Conservation (phyloP, 2,329 filamentous ascomycete species). For the Ceratocystis papillata region DNA sequence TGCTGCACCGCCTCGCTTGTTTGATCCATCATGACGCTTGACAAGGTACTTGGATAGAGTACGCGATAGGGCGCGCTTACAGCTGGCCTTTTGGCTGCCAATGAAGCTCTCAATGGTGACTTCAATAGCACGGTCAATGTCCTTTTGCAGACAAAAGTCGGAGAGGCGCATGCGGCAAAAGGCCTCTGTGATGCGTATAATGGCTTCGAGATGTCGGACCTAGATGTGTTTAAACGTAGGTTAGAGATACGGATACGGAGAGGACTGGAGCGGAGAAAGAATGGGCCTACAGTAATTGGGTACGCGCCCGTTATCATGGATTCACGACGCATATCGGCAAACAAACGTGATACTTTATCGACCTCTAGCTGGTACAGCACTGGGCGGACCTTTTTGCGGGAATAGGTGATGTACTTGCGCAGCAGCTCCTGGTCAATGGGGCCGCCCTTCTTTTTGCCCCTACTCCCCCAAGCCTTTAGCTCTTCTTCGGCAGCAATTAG, state of each 20-base stretch:
- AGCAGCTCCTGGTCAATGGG: constrained; percentile 85
- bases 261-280: background rate
- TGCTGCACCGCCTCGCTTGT: constrained; percentile 7
- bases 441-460: constrained; percentile 38
- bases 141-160: constrained; percentile 79
- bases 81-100: constrained; percentile 90
- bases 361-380: constrained; percentile 97
- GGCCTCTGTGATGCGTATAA: constrained; percentile 85
- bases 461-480: constrained; percentile 31
- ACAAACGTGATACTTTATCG: constrained; percentile 87
- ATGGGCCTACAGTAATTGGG: constrained; percentile 75
- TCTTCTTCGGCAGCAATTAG: constrained; percentile 26
- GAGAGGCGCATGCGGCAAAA: constrained; percentile 98
- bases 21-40: constrained; percentile 35
- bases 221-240: constrained; percentile 33
- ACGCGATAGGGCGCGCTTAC: constrained; percentile 87
- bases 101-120: constrained; percentile 96
- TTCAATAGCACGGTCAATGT: constrained; percentile 94
- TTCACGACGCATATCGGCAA: constrained; percentile 92
- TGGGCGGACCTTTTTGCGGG: constrained; percentile 74
- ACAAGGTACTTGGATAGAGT: constrained; percentile 91
- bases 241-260: background rate
- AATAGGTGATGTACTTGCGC: constrained; percentile 94
- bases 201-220: constrained; percentile 95
- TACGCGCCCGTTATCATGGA: constrained; percentile 89